Evolutionary conservation across 2,329 filamentous ascomycete genomes (phyloP).

Genomic region (Decorospora gaudefroyi): DNA sequence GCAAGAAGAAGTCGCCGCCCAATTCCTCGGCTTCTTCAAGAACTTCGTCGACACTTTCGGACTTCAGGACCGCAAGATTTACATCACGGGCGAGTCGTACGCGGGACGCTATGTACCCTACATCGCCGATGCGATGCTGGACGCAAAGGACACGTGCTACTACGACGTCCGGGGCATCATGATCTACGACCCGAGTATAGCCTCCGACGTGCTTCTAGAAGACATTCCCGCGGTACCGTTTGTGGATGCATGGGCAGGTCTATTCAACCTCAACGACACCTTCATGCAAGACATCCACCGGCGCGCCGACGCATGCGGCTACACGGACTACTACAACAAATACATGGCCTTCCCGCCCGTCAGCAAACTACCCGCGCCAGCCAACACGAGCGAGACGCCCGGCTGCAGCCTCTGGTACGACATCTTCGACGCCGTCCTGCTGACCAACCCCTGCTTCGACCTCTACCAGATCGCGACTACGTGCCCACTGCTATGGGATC

Average conservation of each 20-base stretch:
- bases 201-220: constrained; percentile 56
- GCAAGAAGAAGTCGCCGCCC: constrained; percentile 68
- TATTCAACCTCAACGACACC: constrained; percentile 68
- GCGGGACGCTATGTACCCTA: constrained; percentile 69
- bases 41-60: constrained; percentile 74
- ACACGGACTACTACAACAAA: constrained; percentile 61
- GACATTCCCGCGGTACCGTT: constrained; percentile 62
- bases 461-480: constrained; percentile 73
- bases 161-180: constrained; percentile 71
- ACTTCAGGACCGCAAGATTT: constrained; percentile 69
- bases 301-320: constrained; percentile 64
- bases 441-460: constrained; percentile 77
- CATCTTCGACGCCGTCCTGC: constrained; percentile 58
- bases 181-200: constrained; percentile 72
- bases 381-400: constrained; percentile 50
- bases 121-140: constrained; percentile 73
- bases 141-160: constrained; percentile 66
- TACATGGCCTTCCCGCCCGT: constrained; percentile 71
- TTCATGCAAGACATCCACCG: constrained; percentile 59
- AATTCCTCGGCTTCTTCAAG: constrained; percentile 79
- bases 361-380: constrained; percentile 60
- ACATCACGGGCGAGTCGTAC: constrained; percentile 74
- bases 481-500: constrained; percentile 72
- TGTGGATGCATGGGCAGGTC: constrained; percentile 62
- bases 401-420: constrained; percentile 64